phyloP scores from a whole-genome alignment of 495 filamentous ascomycete genomes.

The Podospora australis region DNA sequence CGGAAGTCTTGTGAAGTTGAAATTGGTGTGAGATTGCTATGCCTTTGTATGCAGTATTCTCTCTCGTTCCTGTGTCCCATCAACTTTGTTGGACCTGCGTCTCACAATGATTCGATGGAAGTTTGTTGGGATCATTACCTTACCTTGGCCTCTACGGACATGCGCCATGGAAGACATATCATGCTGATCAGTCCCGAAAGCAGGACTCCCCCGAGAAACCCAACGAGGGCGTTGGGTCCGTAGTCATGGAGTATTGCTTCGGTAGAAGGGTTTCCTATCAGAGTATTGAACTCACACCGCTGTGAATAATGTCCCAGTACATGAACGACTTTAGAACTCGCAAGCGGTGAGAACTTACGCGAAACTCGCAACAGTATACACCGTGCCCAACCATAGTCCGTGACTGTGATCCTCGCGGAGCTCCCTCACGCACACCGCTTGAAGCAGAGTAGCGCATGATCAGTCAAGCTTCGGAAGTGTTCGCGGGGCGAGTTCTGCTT shows the following conservation, averaged over 20 bases:
- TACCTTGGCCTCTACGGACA: no score
- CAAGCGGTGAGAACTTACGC: constrained; percentile 14
- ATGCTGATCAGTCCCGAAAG: constrained; percentile 18
- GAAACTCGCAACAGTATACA: constrained; percentile 21
- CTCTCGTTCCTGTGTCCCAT: no score
- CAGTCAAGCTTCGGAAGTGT: neutral
- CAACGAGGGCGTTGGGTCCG: constrained; percentile 14
- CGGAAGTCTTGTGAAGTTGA: no score
- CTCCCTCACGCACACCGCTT: constrained; percentile 17
- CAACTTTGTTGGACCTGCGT: no score
- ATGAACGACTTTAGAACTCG: neutral
- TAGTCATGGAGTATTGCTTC: constrained; percentile 15
- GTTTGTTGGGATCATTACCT: no score
- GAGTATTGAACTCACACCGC: constrained; percentile 12
- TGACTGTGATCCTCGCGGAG: constrained; percentile 17
- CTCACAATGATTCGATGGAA: no score
- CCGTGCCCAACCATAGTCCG: constrained; percentile 24
- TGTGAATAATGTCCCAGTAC: neutral
- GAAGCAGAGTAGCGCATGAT: neutral
- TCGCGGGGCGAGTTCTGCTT: neutral
- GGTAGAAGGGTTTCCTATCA: constrained; percentile 23
- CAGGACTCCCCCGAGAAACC: constrained; percentile 21
- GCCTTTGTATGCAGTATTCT: no score
- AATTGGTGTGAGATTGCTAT: no score
- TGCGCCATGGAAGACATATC: constrained; percentile 16